These are phyloP conservation scores for Sodiomyces alkalinus DNA, from an alignment of 2,329 filamentous ascomycete genomes.

Conservation along the genomic window DNA sequence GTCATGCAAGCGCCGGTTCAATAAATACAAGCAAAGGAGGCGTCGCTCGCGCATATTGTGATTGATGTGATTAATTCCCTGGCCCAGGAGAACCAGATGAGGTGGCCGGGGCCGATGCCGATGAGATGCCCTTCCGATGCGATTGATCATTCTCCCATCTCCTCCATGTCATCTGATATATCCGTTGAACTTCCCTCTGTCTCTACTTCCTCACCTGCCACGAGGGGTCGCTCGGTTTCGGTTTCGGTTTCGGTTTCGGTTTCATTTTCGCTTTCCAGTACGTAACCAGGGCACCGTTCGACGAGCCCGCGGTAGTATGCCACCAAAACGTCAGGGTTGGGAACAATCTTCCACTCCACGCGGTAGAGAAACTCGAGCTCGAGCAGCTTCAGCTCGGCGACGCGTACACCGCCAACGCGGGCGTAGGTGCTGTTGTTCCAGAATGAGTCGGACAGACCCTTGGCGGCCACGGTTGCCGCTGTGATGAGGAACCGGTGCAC, in stretches of 20 bases:
- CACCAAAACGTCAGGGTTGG: conserved; percentile 80
- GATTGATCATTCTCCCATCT: no score
- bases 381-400: conserved; percentile 76
- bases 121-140: no score
- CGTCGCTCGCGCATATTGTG: no score
- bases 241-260: no score
- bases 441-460: conserved; percentile 90
- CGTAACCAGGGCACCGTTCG: conserved; percentile 43
- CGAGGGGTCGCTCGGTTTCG: no score
- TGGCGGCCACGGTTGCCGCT: conserved; percentile 86
- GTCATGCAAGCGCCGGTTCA: no score
- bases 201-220: conserved; percentile 14
- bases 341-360: conserved; percentile 94
- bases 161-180: conserved; percentile 11
- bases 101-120: no score
- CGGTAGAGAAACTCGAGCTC: conserved; percentile 88
- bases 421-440: conserved; percentile 98
- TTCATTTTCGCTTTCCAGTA: conserved; percentile 25
- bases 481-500: conserved; percentile 96
- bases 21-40: no score
- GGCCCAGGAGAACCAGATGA: no score
- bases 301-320: conserved; percentile 88
- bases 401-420: conserved; percentile 78
- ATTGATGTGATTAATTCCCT: no score
- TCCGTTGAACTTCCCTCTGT: conserved; percentile 17